Conservation (phyloP, 1,284 basidiomycete genomes). For the Vanrija sp. region DNA sequence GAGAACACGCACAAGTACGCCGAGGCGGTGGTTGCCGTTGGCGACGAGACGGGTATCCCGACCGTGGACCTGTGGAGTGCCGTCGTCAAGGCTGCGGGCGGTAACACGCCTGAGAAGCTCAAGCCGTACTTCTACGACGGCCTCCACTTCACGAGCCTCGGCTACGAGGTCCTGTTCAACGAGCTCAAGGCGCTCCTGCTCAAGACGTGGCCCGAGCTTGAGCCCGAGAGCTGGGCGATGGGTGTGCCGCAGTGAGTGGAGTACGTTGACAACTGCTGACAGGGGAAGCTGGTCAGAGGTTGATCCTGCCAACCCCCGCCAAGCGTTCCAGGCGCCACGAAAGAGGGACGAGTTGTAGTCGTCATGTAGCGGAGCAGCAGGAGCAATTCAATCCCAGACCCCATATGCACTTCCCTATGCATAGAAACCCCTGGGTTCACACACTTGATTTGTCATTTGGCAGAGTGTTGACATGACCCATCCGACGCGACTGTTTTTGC, state of each 20-base stretch:
- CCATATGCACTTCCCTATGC: no score
- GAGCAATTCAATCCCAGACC: no score
- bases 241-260: conserved; percentile 36
- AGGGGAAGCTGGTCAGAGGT: conserved; percentile 7
- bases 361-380: neutral
- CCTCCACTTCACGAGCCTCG: conserved; percentile 66
- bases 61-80: conserved; percentile 67
- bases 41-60: conserved; percentile 55
- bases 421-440: no score
- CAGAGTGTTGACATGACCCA: no score
- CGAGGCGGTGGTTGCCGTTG: conserved; percentile 63
- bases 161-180: conserved; percentile 69
- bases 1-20: conserved; percentile 64
- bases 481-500: no score
- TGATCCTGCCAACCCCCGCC: conserved; percentile 20
- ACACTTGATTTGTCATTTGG: no score
- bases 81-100: conserved; percentile 63
- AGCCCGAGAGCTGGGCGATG: conserved; percentile 45
- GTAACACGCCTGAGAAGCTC: conserved; percentile 53
- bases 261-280: neutral
- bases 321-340: conserved; percentile 10
- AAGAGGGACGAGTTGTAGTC: neutral
- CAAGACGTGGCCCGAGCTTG: conserved; percentile 63
- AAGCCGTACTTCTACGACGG: conserved; percentile 58
- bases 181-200: conserved; percentile 59